Conservation (phyloP, 768 basidiomycete genomes). For the Tremella yokohamensis region DNA sequence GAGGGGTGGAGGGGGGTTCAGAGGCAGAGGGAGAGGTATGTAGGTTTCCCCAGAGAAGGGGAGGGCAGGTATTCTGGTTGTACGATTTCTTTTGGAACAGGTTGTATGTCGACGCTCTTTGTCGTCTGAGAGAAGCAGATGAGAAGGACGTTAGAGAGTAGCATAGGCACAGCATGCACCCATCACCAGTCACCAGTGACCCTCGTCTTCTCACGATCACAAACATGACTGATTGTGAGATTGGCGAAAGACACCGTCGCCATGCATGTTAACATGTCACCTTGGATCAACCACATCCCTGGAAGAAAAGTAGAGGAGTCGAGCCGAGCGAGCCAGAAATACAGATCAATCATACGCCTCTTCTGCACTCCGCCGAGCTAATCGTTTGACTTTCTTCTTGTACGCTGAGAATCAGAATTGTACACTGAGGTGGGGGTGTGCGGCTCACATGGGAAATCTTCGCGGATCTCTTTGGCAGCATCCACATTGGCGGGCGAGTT, state of each 20-base stretch:
- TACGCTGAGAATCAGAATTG: constrained; percentile 62
- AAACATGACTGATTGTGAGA: no score
- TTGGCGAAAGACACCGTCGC: neutral
- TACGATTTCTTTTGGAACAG: no score
- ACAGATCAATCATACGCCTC: constrained; percentile 66
- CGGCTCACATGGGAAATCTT: constrained; percentile 41
- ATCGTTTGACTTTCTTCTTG: constrained; percentile 90
- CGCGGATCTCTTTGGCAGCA: constrained; percentile 61
- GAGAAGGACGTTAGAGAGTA: no score
- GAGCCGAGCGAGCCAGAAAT: neutral
- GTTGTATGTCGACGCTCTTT: no score
- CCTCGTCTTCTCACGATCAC: no score
- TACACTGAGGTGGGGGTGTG: no score
- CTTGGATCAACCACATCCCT: constrained; percentile 2
- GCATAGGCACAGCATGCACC: no score
- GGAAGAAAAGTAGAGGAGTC: neutral
- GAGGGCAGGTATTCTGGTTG: neutral
- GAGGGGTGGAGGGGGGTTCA: neutral
- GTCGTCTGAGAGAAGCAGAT: no score
- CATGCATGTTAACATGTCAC: neutral
- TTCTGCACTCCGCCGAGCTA: constrained; percentile 83
- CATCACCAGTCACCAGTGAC: no score
- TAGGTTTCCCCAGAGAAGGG: neutral
- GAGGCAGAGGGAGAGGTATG: neutral
- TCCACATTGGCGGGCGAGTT: constrained; percentile 96